Conservation (phyloP, 169 alveolate genomes). For the Cryptosporidium ubiquitum region DNA sequence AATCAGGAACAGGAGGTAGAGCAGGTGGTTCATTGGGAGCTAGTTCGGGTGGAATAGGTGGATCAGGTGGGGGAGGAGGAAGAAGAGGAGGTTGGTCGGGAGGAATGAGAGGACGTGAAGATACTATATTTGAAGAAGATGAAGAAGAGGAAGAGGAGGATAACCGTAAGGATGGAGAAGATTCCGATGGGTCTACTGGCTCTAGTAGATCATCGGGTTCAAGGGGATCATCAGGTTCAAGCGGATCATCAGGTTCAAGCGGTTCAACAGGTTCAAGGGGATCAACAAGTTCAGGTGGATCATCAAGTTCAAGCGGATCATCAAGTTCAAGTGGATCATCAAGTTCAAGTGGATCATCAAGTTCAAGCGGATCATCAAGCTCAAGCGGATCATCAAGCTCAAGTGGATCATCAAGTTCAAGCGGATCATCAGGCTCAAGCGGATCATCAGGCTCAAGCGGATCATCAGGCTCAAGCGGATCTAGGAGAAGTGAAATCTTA, state of each 20-base stretch:
- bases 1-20: not conserved
- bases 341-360: not conserved
- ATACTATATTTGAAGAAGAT: too few relatives aligned
- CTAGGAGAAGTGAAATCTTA: not conserved
- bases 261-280: not conserved
- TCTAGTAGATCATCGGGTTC: not conserved
- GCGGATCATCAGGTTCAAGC: not conserved
- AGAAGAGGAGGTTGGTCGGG: not conserved
- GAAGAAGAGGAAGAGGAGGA: not conserved
- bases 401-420: not conserved
- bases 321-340: not conserved
- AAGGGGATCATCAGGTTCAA: not conserved
- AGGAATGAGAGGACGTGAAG: not conserved
- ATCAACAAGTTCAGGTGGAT: not conserved
- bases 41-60: not conserved
- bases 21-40: too few relatives aligned
- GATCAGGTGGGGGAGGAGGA: not conserved
- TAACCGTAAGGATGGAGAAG: not conserved
- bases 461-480: not conserved
- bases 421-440: not conserved
- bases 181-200: not conserved
- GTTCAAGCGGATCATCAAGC: not conserved
- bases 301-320: not conserved
- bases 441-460: not conserved
- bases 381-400: not conserved